Conservation (phyloP, 202 grass and related monocot genomes). For the Saccharum hybrid region DNA sequence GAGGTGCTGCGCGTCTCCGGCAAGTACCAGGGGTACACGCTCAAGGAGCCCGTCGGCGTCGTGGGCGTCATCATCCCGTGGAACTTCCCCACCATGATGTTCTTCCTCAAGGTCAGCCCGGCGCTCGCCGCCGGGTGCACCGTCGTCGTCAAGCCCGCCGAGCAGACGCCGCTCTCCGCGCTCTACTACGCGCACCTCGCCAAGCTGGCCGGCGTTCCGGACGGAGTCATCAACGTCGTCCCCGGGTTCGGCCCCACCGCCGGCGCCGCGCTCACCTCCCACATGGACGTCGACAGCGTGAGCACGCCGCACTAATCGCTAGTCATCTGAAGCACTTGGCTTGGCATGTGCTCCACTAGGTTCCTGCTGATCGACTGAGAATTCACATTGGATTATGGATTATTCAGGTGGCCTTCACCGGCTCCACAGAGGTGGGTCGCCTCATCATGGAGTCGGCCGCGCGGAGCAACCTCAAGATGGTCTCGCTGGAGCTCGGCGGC, state of each 20-base stretch:
- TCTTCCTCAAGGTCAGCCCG: conserved; percentile 91
- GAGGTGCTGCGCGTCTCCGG: conserved; percentile 67
- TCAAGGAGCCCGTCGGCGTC: conserved; percentile 87
- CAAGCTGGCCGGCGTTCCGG: conserved; percentile 74
- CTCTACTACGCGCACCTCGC: conserved; percentile 76
- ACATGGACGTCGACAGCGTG: conserved; percentile 92
- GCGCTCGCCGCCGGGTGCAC: conserved; percentile 92
- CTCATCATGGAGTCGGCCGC: conserved; percentile 78
- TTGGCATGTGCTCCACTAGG: too few species aligned
- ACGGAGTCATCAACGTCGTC: conserved; percentile 87
- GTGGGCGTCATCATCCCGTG: conserved; percentile 85
- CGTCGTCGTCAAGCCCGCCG: conserved; percentile 82
- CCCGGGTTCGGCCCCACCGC: conserved; percentile 72
- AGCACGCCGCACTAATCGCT: too few species aligned
- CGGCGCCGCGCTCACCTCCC: conserved; percentile 67
- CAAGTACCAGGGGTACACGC: conserved; percentile 81
- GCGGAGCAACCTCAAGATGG: conserved; percentile 80
- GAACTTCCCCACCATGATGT: conserved; percentile 93
- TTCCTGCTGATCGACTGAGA: too few species aligned
- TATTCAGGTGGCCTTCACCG: conserved; percentile 56
- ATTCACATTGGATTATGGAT: too few species aligned
- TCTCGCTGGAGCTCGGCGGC: conserved; percentile 87
- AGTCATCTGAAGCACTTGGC: too few species aligned
- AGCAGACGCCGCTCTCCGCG: conserved; percentile 91
- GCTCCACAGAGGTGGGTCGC: conserved; percentile 69